phyloP scores from a whole-genome alignment of 208 protist genomes.

The Trypanosoma caninum region DNA sequence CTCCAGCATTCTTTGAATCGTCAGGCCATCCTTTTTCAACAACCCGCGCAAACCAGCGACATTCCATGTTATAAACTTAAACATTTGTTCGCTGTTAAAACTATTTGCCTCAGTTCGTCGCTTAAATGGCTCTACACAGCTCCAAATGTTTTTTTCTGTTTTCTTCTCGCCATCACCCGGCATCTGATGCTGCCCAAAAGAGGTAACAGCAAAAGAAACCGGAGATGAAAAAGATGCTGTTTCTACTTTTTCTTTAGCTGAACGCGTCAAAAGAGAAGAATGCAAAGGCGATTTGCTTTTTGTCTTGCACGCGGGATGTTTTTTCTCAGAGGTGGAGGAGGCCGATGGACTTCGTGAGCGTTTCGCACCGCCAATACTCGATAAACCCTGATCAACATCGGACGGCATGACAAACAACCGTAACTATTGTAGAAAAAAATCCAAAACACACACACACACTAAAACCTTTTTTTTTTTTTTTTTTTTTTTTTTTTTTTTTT shows the following conservation, averaged over 20 bases:
- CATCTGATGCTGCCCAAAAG: neutral
- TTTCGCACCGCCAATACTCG: neutral
- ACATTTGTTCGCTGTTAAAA: conserved; percentile 57
- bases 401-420: neutral
- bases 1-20: conserved; percentile 46
- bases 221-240: neutral
- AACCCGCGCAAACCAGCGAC: conserved; percentile 90
- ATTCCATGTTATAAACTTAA: conserved; percentile 92
- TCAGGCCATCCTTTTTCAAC: conserved; percentile 59
- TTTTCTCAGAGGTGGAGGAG: conserved; percentile 10
- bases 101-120: conserved; percentile 43
- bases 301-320: neutral
- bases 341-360: conserved; percentile 17
- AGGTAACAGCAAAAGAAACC: neutral
- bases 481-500: neutral
- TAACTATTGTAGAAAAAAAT: too few species aligned
- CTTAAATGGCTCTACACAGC: conserved; percentile 52
- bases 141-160: conserved; percentile 59
- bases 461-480: neutral
- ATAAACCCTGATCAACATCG: too few species aligned
- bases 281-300: conserved; percentile 14
- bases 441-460: neutral
- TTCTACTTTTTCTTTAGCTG: neutral
- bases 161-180: conserved; percentile 25
- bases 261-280: neutral